Evolutionary conservation across 2,329 filamentous ascomycete species (phyloP), one percentile per base, ranked within the genome.

Genomic region (Dryadomyces sulphureus): DNA sequence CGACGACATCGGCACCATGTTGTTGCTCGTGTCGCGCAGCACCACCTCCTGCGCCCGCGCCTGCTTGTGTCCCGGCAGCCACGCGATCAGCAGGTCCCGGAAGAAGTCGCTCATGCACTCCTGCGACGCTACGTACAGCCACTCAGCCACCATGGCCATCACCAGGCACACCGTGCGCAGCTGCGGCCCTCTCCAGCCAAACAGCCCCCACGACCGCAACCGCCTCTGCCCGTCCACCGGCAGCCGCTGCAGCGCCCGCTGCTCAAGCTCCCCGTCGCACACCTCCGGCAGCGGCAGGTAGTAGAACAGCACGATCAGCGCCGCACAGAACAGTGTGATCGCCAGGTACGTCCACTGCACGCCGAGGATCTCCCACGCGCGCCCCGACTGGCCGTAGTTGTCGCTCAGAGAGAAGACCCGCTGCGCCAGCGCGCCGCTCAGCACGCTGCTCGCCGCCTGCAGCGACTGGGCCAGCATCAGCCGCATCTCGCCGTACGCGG

Each of bases 271-370:
- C 17, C 62, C 59, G 50, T 79, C 75, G 32, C 65, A 69, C 8
- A 77, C 70, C 52, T 80, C 78, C 0, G 77, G 77, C 2, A 81
- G 62, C 0, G 77, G 77, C 67, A 80, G 76, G 54, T 81, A 82
- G 57, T 75, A 81, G 58, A 82, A 80, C 56, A 81, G 75, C 4
- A 81, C 64, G 0, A 78, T 83, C 3, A 93, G 68, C 3, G 75
- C 66, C 45, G 81, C 83, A 48, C 82, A 84, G 47, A 88, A 79
- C 21, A 82, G 67, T 0, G 84, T 85, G 50, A 90, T 81, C 46
- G 79, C 81, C n/a, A 92, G 72, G 54, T 92, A 92, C 0, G 84
- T 84, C 81, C 82, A 93, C 60, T 92, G 86, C 2, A 90, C 82
- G 50, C 82, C 78, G 50, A 84, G 72, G 3, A 92, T 69, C 1